Evolutionary conservation across 768 basidiomycete species (phyloP).

Genomic region (Mrakia hoshinonis): DNA sequence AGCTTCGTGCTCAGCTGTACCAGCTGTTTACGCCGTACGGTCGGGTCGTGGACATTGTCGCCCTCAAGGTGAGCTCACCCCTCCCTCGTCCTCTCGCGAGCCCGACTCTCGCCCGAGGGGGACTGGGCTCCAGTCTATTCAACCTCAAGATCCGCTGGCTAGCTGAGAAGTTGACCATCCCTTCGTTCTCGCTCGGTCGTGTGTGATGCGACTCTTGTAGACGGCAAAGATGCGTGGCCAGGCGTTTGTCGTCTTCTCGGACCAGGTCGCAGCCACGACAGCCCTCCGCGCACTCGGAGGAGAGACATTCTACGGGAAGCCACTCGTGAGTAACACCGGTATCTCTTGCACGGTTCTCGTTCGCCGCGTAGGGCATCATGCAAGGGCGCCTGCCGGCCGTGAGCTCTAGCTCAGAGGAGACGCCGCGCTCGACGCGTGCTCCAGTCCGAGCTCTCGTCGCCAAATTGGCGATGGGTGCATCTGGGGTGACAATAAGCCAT

Average conservation of each 20-base stretch:
- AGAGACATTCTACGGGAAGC: slow-evolving; percentile 30
- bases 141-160: no score
- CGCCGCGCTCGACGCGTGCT: no score
- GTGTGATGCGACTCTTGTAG: background rate
- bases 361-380: no score
- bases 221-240: slow-evolving; percentile 27
- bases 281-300: slow-evolving; percentile 20
- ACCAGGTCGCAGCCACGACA: slow-evolving; percentile 29
- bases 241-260: slow-evolving; percentile 25
- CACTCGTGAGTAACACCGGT: slow-evolving; percentile 18
- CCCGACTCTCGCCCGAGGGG: no score
- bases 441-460: no score
- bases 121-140: no score
- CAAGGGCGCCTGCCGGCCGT: no score
- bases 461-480: no score
- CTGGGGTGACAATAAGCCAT: no score
- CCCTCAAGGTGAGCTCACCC: slow-evolving; percentile 23
- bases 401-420: no score
- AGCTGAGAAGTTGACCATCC: background rate
- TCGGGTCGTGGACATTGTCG: slow-evolving; percentile 25
- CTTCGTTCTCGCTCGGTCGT: background rate
- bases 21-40: slow-evolving; percentile 29
- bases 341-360: background rate
- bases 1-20: slow-evolving; percentile 28
- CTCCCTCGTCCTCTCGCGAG: no score